Conservation (phyloP, 2,329 filamentous ascomycete genomes). For the Beauveria pseudobassiana region DNA sequence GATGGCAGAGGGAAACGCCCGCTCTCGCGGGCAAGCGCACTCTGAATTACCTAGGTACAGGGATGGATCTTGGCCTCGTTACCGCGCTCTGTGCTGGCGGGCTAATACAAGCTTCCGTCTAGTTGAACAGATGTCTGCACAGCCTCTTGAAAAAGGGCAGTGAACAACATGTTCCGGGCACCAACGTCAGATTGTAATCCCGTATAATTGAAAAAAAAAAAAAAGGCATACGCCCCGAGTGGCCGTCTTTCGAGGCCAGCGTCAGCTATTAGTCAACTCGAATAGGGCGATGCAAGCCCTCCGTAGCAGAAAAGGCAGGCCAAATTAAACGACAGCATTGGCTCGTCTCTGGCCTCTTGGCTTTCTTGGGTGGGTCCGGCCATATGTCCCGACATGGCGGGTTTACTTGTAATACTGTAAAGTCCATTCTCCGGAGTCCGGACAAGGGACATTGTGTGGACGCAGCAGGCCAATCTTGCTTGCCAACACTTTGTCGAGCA, state of each 20-base stretch:
- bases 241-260: neutral
- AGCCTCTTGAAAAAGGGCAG: neutral
- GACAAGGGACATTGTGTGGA: neutral
- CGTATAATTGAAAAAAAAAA: too few species aligned
- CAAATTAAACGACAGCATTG: too few species aligned
- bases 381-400: neutral
- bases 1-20: neutral
- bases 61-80: neutral
- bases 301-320: too few species aligned
- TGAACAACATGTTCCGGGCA: too few species aligned
- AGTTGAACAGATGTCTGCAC: neutral
- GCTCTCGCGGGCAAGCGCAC: neutral
- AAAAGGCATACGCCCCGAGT: neutral
- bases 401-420: neutral
- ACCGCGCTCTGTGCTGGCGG: neutral
- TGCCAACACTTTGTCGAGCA: neutral
- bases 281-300: neutral
- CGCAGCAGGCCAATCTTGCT: neutral
- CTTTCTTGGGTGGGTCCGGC: slow-evolving; percentile 4
- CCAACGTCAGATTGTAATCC: too few species aligned
- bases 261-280: neutral
- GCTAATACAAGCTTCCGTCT: too few species aligned
- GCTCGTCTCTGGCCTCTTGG: neutral
- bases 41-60: neutral
- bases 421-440: too few species aligned